Evolutionary conservation across 1,284 basidiomycete genomes (phyloP).

Genomic region (Trametes hirsuta): DNA sequence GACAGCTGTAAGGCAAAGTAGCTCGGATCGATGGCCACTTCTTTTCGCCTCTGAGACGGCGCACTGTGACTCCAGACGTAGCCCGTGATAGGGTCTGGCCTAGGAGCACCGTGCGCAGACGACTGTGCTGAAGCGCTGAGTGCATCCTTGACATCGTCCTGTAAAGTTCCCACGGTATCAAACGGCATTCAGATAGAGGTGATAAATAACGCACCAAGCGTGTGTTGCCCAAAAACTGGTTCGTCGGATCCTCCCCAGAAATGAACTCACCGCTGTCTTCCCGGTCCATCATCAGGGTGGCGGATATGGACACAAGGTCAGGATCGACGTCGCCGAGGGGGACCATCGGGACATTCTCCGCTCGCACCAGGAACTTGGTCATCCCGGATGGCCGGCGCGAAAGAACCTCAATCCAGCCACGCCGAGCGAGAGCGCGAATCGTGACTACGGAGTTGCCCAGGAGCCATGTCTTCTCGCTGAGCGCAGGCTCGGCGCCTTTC

Average conservation of each 20-base stretch:
- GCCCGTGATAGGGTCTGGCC: conserved; percentile 69
- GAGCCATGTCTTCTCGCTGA: conserved; percentile 82
- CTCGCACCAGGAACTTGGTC: conserved; percentile 84
- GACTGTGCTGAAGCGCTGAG: conserved; percentile 14
- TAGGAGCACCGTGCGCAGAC: conserved; percentile 4
- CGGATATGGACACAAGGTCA: conserved; percentile 73
- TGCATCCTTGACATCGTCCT: conserved; percentile 21
- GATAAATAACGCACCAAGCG: conserved; percentile 6
- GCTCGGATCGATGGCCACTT: conserved; percentile 84
- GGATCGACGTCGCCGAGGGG: conserved; percentile 83
- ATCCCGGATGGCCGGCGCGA: conserved; percentile 90
- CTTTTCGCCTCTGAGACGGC: conserved; percentile 87
- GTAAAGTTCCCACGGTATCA: conserved; percentile 15
- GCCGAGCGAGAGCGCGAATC: conserved; percentile 71
- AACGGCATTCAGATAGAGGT: conserved; percentile 11
- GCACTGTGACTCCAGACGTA: conserved; percentile 85
- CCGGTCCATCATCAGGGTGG: conserved; percentile 75
- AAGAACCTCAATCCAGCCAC: conserved; percentile 91
- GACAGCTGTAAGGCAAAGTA: conserved; percentile 91
- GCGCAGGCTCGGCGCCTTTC: conserved; percentile 41
- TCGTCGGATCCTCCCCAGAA: background rate
- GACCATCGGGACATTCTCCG: conserved; percentile 90
- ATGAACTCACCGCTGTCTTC: conserved; percentile 12
- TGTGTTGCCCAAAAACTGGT: conserved; percentile 5
- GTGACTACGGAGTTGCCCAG: conserved; percentile 89